Conservation (phyloP, 768 basidiomycete genomes). For the Panellus pusillus region DNA sequence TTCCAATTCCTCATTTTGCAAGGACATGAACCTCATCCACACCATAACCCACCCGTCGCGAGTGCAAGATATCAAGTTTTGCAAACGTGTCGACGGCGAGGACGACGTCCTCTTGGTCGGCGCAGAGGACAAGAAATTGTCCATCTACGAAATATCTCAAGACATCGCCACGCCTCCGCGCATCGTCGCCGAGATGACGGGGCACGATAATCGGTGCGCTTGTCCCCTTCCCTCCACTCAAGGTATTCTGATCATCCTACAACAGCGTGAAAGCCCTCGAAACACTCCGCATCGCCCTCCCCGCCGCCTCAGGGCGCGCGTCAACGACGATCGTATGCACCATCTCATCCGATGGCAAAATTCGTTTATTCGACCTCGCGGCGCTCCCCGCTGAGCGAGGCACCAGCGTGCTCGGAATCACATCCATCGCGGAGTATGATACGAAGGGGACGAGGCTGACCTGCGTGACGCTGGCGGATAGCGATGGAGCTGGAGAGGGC, state of each 20-base stretch:
- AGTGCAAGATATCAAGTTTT: constrained; percentile 83
- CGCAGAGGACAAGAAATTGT: constrained; percentile 87
- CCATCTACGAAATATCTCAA: constrained; percentile 66
- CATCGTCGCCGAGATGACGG: constrained; percentile 70
- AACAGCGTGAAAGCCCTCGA: constrained; percentile 80
- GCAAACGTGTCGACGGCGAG: constrained; percentile 50
- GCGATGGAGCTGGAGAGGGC: constrained; percentile 27
- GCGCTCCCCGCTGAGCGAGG: constrained; percentile 36
- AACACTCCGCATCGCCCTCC: constrained; percentile 61
- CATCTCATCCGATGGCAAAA: constrained; percentile 87
- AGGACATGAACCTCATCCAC: constrained; percentile 81
- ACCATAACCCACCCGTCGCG: constrained; percentile 77
- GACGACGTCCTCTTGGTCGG: constrained; percentile 78
- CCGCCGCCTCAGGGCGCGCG: constrained; percentile 31
- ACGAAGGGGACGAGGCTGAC: constrained; percentile 86
- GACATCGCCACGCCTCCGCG: constrained; percentile 47
- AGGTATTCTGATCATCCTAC: too few relatives aligned
- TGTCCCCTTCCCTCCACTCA: not conserved
- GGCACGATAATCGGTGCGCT: constrained; percentile 84
- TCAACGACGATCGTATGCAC: constrained; percentile 70
- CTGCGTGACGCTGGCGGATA: constrained; percentile 63
- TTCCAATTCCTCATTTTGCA: not conserved
- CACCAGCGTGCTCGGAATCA: constrained; percentile 36
- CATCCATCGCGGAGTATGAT: constrained; percentile 70
- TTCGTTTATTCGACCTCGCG: constrained; percentile 74